Conservation (phyloP, 495 filamentous ascomycete genomes). For the Hyaloscypha hepaticicola region DNA sequence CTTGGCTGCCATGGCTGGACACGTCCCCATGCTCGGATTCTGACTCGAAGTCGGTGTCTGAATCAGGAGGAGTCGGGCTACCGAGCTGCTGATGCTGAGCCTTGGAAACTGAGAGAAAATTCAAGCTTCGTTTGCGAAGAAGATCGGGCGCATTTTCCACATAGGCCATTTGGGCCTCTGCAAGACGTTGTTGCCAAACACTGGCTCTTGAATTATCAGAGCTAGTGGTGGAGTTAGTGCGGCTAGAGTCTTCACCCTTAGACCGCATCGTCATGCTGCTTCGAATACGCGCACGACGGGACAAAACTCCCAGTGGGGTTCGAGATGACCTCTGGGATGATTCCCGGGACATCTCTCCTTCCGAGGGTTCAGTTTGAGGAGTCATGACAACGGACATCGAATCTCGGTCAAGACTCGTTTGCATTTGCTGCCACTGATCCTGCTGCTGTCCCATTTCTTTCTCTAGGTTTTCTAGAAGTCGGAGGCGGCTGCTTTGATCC, state of each 20-base stretch:
- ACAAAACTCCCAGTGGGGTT: conserved; percentile 11
- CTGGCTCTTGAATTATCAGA: conserved; percentile 34
- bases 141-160: conserved; percentile 41
- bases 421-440: conserved; percentile 49
- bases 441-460: conserved; percentile 52
- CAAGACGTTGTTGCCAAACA: conserved; percentile 36
- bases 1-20: background rate
- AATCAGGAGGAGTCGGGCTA: conserved; percentile 49
- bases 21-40: conserved; percentile 17
- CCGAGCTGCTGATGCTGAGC: conserved; percentile 36
- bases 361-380: conserved; percentile 20
- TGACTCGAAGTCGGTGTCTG: conserved; percentile 25
- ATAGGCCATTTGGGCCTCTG: conserved; percentile 46
- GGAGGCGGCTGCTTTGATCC: conserved; percentile 27
- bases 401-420: conserved; percentile 45
- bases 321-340: conserved; percentile 24
- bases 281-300: conserved; percentile 22
- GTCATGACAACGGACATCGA: conserved; percentile 48
- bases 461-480: conserved; percentile 50
- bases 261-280: conserved; percentile 32
- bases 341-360: conserved; percentile 7
- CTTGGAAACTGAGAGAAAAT: conserved; percentile 42
- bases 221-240: conserved; percentile 28
- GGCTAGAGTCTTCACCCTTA: conserved; percentile 28
- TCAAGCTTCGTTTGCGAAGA: conserved; percentile 37